Evolutionary conservation across 805 yeast genomes (phyloP).

Genomic region (Saccharomycopsis sp.): DNA sequence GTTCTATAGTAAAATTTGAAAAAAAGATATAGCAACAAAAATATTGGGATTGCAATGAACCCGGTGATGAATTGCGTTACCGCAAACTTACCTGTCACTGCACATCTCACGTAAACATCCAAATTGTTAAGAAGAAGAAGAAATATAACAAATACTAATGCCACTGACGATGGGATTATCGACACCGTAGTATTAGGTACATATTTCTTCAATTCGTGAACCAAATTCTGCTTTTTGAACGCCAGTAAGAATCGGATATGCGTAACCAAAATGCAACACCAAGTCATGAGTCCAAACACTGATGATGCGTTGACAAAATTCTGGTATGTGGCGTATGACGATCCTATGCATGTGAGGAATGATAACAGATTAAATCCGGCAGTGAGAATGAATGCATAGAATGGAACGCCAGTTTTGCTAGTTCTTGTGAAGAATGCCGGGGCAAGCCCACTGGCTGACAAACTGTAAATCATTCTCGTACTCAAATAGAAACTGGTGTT

Average conservation of each 20-base stretch:
- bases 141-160: slow-evolving; percentile 46
- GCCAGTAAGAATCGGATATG: slow-evolving; percentile 42
- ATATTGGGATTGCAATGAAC: slow-evolving; percentile 58
- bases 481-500: slow-evolving; percentile 39
- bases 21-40: slow-evolving; percentile 30
- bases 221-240: slow-evolving; percentile 38
- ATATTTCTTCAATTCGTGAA: slow-evolving; percentile 43
- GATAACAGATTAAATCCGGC: slow-evolving; percentile 36
- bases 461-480: slow-evolving; percentile 39
- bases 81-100: slow-evolving; percentile 33
- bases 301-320: slow-evolving; percentile 38
- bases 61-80: slow-evolving; percentile 70
- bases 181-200: slow-evolving; percentile 60
- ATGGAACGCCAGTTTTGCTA: slow-evolving; percentile 39
- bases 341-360: slow-evolving; percentile 36
- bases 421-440: slow-evolving; percentile 37
- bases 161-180: slow-evolving; percentile 61
- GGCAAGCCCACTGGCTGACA: slow-evolving; percentile 40
- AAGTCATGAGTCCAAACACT: slow-evolving; percentile 33
- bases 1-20: slow-evolving; percentile 27
- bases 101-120: slow-evolving; percentile 59
- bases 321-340: slow-evolving; percentile 33
- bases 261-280: slow-evolving; percentile 38
- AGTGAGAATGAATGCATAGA: slow-evolving; percentile 35
- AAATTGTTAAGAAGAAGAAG: slow-evolving; percentile 63